Conservation (phyloP, 1,284 basidiomycete genomes). For the Rhizoctonia solani region DNA sequence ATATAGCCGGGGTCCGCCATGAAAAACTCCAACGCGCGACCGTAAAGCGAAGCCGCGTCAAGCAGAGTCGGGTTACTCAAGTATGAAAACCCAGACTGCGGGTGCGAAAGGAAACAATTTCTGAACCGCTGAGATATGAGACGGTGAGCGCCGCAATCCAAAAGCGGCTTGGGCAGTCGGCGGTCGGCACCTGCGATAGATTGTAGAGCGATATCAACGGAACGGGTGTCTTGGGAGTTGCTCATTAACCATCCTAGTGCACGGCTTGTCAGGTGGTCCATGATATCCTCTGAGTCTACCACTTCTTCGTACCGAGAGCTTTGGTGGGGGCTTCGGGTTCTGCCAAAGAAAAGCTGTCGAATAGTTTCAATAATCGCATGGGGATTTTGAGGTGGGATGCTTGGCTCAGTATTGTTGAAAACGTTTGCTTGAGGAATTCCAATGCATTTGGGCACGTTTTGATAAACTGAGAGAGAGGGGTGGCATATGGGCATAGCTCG, state of each 20-base stretch:
- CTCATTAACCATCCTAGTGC: conserved; percentile 13
- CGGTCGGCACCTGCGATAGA: conserved; percentile 21
- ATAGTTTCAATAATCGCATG: neutral
- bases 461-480: conserved; percentile 13
- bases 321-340: neutral
- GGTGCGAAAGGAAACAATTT: conserved; percentile 25
- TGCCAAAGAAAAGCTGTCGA: neutral
- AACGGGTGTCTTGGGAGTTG: conserved; percentile 25
- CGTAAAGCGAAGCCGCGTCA: conserved; percentile 26
- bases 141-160: conserved; percentile 13
- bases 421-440: neutral
- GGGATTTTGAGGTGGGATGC: too few species aligned
- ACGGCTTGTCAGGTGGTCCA: conserved; percentile 18
- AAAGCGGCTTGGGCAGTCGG: conserved; percentile 15
- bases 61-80: conserved; percentile 1
- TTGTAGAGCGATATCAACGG: conserved; percentile 15
- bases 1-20: conserved; percentile 5
- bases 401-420: neutral
- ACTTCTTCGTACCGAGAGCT: neutral
- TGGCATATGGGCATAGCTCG: conserved; percentile 25
- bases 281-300: neutral
- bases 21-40: conserved; percentile 11
- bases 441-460: neutral
- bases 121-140: conserved; percentile 20
- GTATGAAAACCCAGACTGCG: conserved; percentile 25